Percentiles rank a stretch among this genome's conserved stretches.
Conservation (phyloP, 225 moss, liverwort and hornwort genomes). For the Pseudisothecium myosuroides region DNA sequence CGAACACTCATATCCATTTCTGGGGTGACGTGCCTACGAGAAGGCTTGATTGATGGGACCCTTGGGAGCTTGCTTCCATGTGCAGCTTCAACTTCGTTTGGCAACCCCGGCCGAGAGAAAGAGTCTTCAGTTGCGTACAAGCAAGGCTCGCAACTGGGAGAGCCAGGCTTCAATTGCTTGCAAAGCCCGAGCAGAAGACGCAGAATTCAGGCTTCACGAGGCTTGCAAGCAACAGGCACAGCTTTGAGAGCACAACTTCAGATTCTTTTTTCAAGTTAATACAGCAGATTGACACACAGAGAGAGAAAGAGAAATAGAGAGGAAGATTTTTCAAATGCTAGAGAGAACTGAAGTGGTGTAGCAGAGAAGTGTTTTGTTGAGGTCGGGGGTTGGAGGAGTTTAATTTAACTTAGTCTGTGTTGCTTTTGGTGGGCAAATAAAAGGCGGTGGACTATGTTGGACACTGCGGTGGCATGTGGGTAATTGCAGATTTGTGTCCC, state of each 20-base stretch:
- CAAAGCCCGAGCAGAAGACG: neutral
- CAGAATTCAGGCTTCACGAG: neutral
- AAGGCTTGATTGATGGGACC: neutral
- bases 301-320: no score
- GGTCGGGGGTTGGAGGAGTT: neutral
- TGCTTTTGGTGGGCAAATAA: neutral
- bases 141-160: neutral
- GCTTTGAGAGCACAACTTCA: neutral
- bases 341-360: neutral
- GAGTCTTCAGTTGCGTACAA: neutral
- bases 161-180: neutral
- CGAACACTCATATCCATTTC: neutral
- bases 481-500: neutral
- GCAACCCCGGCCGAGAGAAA: neutral
- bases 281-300: neutral
- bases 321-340: neutral
- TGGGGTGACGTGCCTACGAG: neutral
- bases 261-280: neutral
- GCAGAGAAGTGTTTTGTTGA: neutral
- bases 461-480: neutral
- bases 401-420: neutral
- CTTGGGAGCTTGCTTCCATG: neutral
- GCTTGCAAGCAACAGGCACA: neutral
- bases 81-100: neutral
- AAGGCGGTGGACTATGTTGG: neutral